phyloP scores from a whole-genome alignment of 257 asterid species.

The Nicotiana tomentosiformis region DNA sequence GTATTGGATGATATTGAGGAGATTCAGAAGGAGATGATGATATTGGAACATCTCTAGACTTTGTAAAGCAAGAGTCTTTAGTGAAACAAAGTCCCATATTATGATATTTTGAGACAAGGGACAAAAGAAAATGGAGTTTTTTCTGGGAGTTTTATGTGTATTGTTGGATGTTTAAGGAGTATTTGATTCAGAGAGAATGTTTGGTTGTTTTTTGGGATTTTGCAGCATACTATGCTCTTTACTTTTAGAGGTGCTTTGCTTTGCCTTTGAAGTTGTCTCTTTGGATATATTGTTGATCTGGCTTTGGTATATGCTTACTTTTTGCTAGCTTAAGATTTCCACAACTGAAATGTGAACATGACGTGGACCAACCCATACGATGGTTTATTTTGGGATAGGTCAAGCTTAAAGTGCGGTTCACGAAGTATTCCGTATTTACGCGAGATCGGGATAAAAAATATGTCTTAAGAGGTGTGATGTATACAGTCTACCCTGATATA shows the following conservation, averaged over 20 bases:
- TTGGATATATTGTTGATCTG: slow-evolving; percentile 9
- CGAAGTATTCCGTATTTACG: too few species aligned
- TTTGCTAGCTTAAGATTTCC: slow-evolving; percentile 7
- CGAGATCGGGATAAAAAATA: accelerated
- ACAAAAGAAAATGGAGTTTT: background rate
- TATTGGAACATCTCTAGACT: slow-evolving; percentile 49
- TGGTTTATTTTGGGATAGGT: too few species aligned
- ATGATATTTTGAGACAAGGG: background rate
- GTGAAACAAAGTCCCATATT: background rate
- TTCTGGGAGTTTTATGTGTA: background rate
- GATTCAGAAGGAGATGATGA: slow-evolving; percentile 41
- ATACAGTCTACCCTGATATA: too few species aligned
- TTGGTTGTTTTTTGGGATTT: background rate
- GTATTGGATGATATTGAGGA: slow-evolving; percentile 11
- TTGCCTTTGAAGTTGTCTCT: slow-evolving; percentile 18
- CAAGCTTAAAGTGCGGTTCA: too few species aligned
- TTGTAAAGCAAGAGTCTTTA: slow-evolving; percentile 61
- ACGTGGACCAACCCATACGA: background rate
- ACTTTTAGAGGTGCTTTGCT: slow-evolving; percentile 70
- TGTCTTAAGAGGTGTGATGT: too few species aligned
- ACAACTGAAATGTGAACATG: background rate
- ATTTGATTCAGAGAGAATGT: slow-evolving; percentile 5
- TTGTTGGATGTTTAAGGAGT: slow-evolving; percentile 2
- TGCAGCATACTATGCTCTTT: background rate
- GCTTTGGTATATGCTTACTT: slow-evolving; percentile 12